These are phyloP conservation scores for Neurospora sp. DNA, from an alignment of 495 filamentous ascomycete genomes.

Conservation along the genomic window DNA sequence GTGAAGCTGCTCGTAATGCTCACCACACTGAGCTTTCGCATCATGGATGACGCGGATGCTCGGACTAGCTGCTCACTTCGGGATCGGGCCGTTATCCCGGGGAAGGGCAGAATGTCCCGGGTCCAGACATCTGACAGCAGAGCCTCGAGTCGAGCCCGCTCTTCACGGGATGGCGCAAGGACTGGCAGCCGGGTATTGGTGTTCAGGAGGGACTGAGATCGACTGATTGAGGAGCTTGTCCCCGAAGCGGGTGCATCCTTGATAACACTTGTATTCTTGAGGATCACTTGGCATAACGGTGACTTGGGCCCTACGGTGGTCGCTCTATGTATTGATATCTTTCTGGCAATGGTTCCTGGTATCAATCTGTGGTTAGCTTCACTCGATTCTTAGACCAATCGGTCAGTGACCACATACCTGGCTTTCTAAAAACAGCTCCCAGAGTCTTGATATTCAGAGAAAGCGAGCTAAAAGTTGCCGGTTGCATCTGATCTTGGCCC, in stretches of 20 bases:
- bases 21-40: constrained; percentile 72
- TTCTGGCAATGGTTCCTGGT: constrained; percentile 56
- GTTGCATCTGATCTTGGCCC: constrained; percentile 35
- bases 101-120: constrained; percentile 69
- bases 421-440: constrained; percentile 60
- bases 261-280: constrained; percentile 75
- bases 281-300: constrained; percentile 63
- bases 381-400: neutral
- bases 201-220: constrained; percentile 62
- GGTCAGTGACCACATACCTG: constrained; percentile 29
- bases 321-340: constrained; percentile 71
- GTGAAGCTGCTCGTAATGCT: constrained; percentile 56
- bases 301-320: constrained; percentile 55
- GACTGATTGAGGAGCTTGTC: constrained; percentile 43
- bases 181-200: constrained; percentile 51
- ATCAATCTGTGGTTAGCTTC: constrained; percentile 5
- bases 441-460: constrained; percentile 62
- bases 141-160: constrained; percentile 69
- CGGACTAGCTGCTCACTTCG: constrained; percentile 57
- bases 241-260: constrained; percentile 38
- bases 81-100: constrained; percentile 62
- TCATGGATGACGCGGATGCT: constrained; percentile 64
- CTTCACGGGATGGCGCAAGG: constrained; percentile 57
- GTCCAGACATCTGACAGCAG: constrained; percentile 76
- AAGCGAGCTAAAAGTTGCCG: constrained; percentile 46